phyloP scores from a whole-genome alignment of 192 early-diverging fungal species.

The Coemansia aciculifera region DNA sequence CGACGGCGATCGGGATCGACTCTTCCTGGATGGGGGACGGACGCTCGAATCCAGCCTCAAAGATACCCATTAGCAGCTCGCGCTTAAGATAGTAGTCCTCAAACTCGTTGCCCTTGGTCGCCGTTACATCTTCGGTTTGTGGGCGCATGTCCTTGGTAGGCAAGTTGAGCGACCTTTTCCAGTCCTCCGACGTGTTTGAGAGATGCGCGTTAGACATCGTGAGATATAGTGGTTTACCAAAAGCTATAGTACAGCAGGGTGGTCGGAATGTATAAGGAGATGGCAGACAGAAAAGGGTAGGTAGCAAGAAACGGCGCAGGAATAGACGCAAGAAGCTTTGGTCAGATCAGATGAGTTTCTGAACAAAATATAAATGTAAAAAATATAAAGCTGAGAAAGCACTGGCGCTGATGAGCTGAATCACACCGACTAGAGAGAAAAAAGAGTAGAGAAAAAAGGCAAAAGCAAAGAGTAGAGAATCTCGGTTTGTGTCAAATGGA shows the following conservation, averaged over 20 bases:
- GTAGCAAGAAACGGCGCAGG: not conserved
- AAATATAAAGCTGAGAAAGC: slow-evolving; percentile 1
- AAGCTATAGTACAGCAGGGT: slow-evolving; percentile 40
- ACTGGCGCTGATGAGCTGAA: not conserved
- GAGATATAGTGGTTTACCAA: slow-evolving; percentile 21
- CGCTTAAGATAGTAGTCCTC: slow-evolving; percentile 98
- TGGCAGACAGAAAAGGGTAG: not conserved
- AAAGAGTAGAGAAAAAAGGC: not conserved
- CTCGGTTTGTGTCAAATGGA: not conserved
- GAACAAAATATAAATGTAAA: slow-evolving; percentile 1
- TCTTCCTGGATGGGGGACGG: slow-evolving; percentile 99
- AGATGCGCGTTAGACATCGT: slow-evolving; percentile 49
- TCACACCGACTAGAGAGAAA: not conserved
- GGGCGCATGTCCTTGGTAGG: slow-evolving; percentile 88
- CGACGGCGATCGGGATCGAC: slow-evolving; percentile 94
- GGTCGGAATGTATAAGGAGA: not conserved
- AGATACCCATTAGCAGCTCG: slow-evolving; percentile 97
- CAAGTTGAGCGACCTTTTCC: slow-evolving; percentile 73
- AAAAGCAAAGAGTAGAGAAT: not conserved
- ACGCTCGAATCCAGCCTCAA: slow-evolving; percentile 96
- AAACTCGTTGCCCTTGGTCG: slow-evolving; percentile 99
- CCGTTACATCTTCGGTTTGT: slow-evolving; percentile 96
- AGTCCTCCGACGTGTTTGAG: slow-evolving; percentile 57
- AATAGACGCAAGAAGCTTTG: slow-evolving; percentile 4
- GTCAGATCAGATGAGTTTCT: slow-evolving; percentile 9